Evolutionary conservation across 2,329 filamentous ascomycete species (phyloP).

Genomic region (Huntiella abstrusa): DNA sequence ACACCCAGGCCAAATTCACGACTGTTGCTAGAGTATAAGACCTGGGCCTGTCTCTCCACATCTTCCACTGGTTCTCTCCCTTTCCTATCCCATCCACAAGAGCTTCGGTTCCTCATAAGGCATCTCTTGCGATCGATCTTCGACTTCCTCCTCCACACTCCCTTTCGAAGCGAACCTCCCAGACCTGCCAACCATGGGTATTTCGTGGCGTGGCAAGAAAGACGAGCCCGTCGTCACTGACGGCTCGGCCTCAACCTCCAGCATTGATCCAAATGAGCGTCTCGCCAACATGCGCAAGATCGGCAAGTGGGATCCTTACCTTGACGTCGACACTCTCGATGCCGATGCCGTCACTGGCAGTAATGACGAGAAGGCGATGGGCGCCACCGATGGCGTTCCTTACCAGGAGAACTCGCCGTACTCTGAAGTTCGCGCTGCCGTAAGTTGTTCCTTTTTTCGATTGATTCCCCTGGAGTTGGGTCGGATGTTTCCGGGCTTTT

Average conservation of each 20-base stretch:
- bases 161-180: not conserved
- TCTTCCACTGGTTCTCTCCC: slow-evolving; percentile 1
- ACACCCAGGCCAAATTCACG: not conserved
- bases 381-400: slow-evolving; percentile 26
- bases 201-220: slow-evolving; percentile 10
- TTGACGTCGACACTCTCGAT: slow-evolving; percentile 33
- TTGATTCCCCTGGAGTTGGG: not conserved
- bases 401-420: slow-evolving; percentile 39
- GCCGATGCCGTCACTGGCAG: slow-evolving; percentile 27
- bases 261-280: slow-evolving; percentile 4
- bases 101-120: slow-evolving; percentile 1
- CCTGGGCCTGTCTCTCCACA: slow-evolving; percentile 7
- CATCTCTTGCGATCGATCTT: slow-evolving; percentile 5
- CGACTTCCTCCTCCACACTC: not conserved
- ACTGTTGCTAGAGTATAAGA: slow-evolving; percentile 4
- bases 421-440: slow-evolving; percentile 25
- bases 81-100: slow-evolving; percentile 4
- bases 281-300: slow-evolving; percentile 8
- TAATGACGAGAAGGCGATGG: slow-evolving; percentile 26
- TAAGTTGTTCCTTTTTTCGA: slow-evolving; percentile 16
- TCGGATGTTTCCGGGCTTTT: not conserved
- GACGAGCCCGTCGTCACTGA: slow-evolving; percentile 1
- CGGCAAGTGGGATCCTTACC: slow-evolving; percentile 37
- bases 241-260: slow-evolving; percentile 2
- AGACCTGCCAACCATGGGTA: slow-evolving; percentile 6